Base-by-base conservation (phyloP, 139 green algal species). In the Pleodorina starrii region DNA sequence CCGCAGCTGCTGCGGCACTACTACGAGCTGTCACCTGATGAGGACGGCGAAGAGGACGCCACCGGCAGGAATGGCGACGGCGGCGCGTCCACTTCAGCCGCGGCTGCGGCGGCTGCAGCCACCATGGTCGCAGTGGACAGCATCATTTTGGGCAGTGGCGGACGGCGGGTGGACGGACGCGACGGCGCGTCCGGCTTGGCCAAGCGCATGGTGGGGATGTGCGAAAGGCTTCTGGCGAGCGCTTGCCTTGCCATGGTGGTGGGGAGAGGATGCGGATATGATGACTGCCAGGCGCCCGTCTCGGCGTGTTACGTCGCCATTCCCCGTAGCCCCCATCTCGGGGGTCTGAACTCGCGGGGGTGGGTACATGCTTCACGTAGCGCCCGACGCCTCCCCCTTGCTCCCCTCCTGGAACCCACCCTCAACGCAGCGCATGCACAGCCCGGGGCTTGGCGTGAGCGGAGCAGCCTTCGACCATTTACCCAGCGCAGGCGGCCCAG, bases 1-100 rank as follows among this genome's bases (percentile, higher is more conserved):
- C n/a, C 11, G n/a, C 84, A 89, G 84, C 40, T 89, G 50, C 29
- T 82, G 10, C 69, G 71, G 25, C 84, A 84, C 9, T 77, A 89
- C n/a, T 89, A 89, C 48, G 51, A 83, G 40, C 38, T 75, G 5
- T 63, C 42, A 0, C 71, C 84, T 3, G 71, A 89, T 25, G 69
- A 59, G 27, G 69, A 82, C 48, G 69, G 35, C 10, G 63, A 46
- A 5, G 44, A 78, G 60, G n/a, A n/a, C n/a, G 46, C 40, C 44
- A 32, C 40, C 27, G 46, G 36, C 38, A 36, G 27, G n/a, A 21
- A 48, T 10, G 25, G n/a, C 11, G 42, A 36, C 21, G n/a, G 66
- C 21, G n/a, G 35, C 27, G 42, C 36, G 25, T 17, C 50, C 29
- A 57, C 66, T 1, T 29, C 68, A 21, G 68, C 83, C 23, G 59